These are phyloP conservation scores for Prunus dulcis DNA, from an alignment of 306 rosid genomes.

Conservation along the genomic window DNA sequence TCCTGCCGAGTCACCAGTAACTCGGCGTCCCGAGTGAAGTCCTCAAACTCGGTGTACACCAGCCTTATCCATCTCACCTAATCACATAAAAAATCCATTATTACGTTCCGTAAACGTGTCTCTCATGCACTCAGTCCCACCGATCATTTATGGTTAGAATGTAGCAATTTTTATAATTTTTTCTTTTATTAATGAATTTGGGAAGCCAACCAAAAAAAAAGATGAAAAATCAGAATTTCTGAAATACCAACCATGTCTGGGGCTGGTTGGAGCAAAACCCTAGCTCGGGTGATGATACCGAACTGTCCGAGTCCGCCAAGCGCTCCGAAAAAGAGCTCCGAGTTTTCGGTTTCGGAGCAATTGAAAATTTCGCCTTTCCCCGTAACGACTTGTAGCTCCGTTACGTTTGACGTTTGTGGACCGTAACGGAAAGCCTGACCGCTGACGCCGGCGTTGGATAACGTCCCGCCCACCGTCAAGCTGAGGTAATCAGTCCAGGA, in stretches of 20 bases:
- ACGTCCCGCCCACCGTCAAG: slow-evolving; percentile 88
- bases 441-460: slow-evolving; percentile 95
- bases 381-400: slow-evolving; percentile 79
- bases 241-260: slow-evolving; percentile 65
- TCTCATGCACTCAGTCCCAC: slow-evolving; percentile 16
- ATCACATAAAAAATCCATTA: slow-evolving; percentile 1
- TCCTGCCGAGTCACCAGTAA: slow-evolving; percentile 56
- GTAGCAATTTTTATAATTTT: not conserved
- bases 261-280: slow-evolving; percentile 63
- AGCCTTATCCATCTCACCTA: slow-evolving; percentile 95
- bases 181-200: not conserved
- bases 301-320: slow-evolving; percentile 97
- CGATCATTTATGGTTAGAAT: not conserved
- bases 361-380: slow-evolving; percentile 71
- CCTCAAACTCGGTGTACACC: slow-evolving; percentile 71
- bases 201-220: too few relatives aligned
- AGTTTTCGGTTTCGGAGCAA: slow-evolving; percentile 64
- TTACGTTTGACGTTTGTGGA: slow-evolving; percentile 82
- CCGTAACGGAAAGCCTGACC: slow-evolving; percentile 95
- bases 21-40: slow-evolving; percentile 72
- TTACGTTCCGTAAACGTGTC: slow-evolving; percentile 26
- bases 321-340: slow-evolving; percentile 62
- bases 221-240: too few relatives aligned
- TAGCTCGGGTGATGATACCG: slow-evolving; percentile 81
- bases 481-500: slow-evolving; percentile 95